These are phyloP conservation scores for Lasiodiplodia gonubiensis DNA, from an alignment of 2,329 filamentous ascomycete species.

Conservation along the genomic window DNA sequence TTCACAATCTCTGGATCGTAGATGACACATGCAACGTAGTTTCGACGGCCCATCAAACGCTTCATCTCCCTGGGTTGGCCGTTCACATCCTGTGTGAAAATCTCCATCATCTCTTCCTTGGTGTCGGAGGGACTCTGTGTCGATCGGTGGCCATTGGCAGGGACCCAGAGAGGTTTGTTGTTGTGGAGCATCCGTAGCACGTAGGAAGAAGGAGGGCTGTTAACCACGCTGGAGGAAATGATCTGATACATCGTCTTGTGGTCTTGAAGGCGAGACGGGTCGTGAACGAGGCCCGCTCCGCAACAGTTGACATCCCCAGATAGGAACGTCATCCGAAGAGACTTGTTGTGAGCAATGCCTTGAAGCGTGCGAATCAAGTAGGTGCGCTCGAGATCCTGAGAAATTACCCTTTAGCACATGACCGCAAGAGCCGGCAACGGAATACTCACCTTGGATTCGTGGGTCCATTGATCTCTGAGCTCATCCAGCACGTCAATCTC, in stretches of 20 bases:
- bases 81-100: constrained; percentile 92
- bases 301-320: constrained; percentile 90
- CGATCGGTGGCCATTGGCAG: constrained; percentile 78
- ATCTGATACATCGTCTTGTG: constrained; percentile 99
- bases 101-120: constrained; percentile 99
- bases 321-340: constrained; percentile 94
- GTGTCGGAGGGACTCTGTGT: constrained; percentile 81
- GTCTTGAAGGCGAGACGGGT: constrained; percentile 86
- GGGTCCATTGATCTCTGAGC: constrained; percentile 95
- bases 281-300: constrained; percentile 91
- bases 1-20: constrained; percentile 84
- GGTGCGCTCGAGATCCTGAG: constrained; percentile 85
- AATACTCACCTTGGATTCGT: constrained; percentile 78
- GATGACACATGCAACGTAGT: constrained; percentile 91
- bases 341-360: constrained; percentile 93
- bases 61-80: constrained; percentile 83
- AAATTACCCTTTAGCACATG: constrained; percentile 29
- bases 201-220: constrained; percentile 82
- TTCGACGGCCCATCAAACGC: constrained; percentile 89
- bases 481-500: constrained; percentile 95
- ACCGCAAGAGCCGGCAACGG: background rate
- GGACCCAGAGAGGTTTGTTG: constrained; percentile 90
- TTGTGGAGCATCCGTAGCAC: constrained; percentile 95
- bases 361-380: constrained; percentile 96
- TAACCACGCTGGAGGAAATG: constrained; percentile 90